A percentile compares a stretch with the other conserved stretches of the same genome.
Evolutionary conservation across 805 yeast species (phyloP).

Genomic region (Candida ponderosae): DNA sequence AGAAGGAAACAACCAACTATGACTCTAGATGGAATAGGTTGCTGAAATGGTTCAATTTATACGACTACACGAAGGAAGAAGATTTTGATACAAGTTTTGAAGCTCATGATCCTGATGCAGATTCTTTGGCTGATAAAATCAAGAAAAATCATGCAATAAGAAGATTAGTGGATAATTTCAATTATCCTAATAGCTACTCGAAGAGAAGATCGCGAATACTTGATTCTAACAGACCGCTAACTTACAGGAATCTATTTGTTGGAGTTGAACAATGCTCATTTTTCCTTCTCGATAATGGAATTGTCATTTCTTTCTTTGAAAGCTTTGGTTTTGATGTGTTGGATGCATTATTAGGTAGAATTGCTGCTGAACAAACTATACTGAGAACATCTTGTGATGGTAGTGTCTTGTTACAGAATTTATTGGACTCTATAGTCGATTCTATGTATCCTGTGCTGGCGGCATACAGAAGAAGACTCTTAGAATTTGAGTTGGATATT

Average conservation of each 20-base stretch:
- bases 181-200: conserved; percentile 22
- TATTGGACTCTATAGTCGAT: conserved; percentile 49
- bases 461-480: conserved; percentile 40
- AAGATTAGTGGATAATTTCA: conserved; percentile 13
- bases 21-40: conserved; percentile 5
- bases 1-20: conserved; percentile 4
- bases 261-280: conserved; percentile 51
- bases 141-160: conserved; percentile 20
- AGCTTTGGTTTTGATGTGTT: conserved; percentile 46
- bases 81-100: background rate
- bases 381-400: conserved; percentile 44
- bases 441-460: conserved; percentile 43
- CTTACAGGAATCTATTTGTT: conserved; percentile 32
- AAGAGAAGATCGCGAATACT: conserved; percentile 19
- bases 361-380: conserved; percentile 37
- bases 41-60: conserved; percentile 5
- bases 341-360: conserved; percentile 40
- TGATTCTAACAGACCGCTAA: conserved; percentile 37
- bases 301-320: conserved; percentile 51
- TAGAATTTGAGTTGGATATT: conserved; percentile 44
- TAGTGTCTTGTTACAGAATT: conserved; percentile 43
- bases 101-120: background rate
- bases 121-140: conserved; percentile 10
- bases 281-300: conserved; percentile 34
- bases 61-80: conserved; percentile 2